These are phyloP conservation scores for Nakazawaea molendinolei DNA, from an alignment of 805 yeast genomes.

Conservation along the genomic window DNA sequence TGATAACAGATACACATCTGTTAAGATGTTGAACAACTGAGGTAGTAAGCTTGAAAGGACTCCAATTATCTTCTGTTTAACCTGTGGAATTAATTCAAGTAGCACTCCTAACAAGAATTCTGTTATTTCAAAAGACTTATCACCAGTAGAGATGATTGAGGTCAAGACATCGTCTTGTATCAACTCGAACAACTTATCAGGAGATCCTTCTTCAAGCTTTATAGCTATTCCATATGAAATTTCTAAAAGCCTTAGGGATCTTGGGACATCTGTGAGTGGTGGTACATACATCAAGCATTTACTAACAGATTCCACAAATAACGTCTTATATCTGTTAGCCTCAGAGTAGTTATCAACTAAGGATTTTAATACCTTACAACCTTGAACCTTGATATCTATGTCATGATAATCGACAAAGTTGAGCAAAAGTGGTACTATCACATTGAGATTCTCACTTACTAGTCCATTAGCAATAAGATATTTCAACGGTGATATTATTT, in stretches of 20 bases:
- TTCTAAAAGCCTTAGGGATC: conserved; percentile 2
- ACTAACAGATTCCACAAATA: conserved; percentile 8
- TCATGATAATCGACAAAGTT: conserved; percentile 12
- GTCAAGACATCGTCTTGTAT: conserved; percentile 3
- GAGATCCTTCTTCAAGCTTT: background rate
- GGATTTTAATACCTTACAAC: conserved; percentile 4
- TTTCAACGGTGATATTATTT: background rate
- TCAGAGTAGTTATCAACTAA: conserved; percentile 1
- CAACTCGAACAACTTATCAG: background rate
- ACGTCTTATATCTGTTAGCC: background rate
- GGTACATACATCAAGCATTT: conserved; percentile 10
- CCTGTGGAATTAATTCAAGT: background rate
- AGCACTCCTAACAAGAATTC: background rate
- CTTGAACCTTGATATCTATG: conserved; percentile 1
- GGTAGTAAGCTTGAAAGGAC: conserved; percentile 1
- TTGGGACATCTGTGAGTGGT: background rate
- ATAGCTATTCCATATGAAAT: conserved; percentile 1
- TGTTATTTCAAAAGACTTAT: conserved; percentile 8
- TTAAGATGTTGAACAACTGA: conserved; percentile 5
- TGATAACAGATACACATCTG: conserved; percentile 6
- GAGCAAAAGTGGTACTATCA: conserved; percentile 4
- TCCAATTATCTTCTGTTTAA: background rate
- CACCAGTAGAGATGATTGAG: conserved; percentile 3
- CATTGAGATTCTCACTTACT: background rate
- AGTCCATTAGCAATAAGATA: conserved; percentile 1